These are phyloP conservation scores for Candida caryicola DNA, from an alignment of 805 yeast species.

Conservation along the genomic window DNA sequence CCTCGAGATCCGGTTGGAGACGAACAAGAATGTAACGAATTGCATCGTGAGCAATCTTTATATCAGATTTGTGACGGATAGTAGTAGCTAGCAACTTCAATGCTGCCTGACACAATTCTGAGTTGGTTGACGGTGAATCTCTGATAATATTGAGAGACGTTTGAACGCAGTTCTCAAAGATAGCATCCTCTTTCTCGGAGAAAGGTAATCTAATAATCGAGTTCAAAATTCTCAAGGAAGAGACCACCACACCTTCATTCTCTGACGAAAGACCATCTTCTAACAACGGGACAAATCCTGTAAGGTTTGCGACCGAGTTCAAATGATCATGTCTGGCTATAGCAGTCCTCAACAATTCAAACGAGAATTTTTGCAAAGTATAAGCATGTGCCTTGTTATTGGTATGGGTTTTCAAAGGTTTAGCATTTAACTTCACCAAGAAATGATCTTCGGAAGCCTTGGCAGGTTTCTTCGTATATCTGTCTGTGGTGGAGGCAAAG, in stretches of 20 bases:
- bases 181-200: slow-evolving; percentile 46
- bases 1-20: slow-evolving; percentile 83
- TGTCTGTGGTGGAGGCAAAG: slow-evolving; percentile 15
- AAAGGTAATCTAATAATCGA: slow-evolving; percentile 62
- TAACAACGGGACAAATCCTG: slow-evolving; percentile 73
- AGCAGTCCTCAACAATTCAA: slow-evolving; percentile 73
- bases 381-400: slow-evolving; percentile 56
- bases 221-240: slow-evolving; percentile 63
- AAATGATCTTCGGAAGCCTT: slow-evolving; percentile 58
- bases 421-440: slow-evolving; percentile 67
- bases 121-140: slow-evolving; percentile 72
- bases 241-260: slow-evolving; percentile 72
- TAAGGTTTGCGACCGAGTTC: slow-evolving; percentile 56
- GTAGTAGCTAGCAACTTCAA: slow-evolving; percentile 71
- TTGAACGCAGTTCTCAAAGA: slow-evolving; percentile 61
- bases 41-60: slow-evolving; percentile 66
- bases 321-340: slow-evolving; percentile 61
- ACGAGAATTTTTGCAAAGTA: slow-evolving; percentile 69
- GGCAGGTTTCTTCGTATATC: slow-evolving; percentile 26
- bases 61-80: slow-evolving; percentile 64
- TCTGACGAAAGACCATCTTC: slow-evolving; percentile 59
- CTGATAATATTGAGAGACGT: slow-evolving; percentile 60
- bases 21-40: slow-evolving; percentile 68
- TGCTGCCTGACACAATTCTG: slow-evolving; percentile 77
- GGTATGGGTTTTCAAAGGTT: slow-evolving; percentile 49